A percentile compares a stretch with the other conserved stretches of the same genome.
Conservation (phyloP, 495 filamentous ascomycete genomes). For the Letharia columbiana region DNA sequence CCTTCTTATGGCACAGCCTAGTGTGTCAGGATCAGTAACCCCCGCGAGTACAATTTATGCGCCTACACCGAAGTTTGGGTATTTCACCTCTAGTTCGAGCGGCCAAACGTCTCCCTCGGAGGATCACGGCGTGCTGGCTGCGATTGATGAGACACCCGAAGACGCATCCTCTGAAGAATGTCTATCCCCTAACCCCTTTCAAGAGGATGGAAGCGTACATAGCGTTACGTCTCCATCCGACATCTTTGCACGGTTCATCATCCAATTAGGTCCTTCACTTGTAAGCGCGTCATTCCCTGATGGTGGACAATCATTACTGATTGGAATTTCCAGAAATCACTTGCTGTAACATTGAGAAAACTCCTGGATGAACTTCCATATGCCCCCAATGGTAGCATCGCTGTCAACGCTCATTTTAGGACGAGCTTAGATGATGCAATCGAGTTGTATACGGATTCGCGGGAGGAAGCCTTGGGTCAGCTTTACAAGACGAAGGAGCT, state of each 20-base stretch:
- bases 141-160: conserved; percentile 60
- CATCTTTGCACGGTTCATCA: conserved; percentile 83
- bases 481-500: conserved; percentile 72
- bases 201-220: conserved; percentile 18
- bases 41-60: conserved; percentile 30
- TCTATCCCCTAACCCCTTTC: conserved; percentile 30
- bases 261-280: conserved; percentile 84
- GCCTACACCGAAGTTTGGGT: conserved; percentile 21
- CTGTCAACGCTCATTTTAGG: conserved; percentile 67
- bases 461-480: conserved; percentile 62
- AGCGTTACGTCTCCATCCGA: conserved; percentile 51
- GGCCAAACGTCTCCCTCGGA: conserved; percentile 36
- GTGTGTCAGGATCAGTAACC: conserved; percentile 25
- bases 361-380: conserved; percentile 85
- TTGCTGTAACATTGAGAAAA: conserved; percentile 80
- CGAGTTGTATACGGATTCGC: conserved; percentile 62
- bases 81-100: conserved; percentile 17
- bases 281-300: conserved; percentile 30
- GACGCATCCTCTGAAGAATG: conserved; percentile 37
- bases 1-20: conserved; percentile 59
- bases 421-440: conserved; percentile 72
- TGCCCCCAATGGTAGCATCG: conserved; percentile 54
- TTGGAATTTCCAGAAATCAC: conserved; percentile 53
- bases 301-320: conserved; percentile 8
- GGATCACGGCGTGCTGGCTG: conserved; percentile 40